Percentiles rank a stretch among this genome's conserved stretches.
Evolutionary conservation across 305 asterid species (phyloP).

Genomic region (Solanum hybrid): DNA sequence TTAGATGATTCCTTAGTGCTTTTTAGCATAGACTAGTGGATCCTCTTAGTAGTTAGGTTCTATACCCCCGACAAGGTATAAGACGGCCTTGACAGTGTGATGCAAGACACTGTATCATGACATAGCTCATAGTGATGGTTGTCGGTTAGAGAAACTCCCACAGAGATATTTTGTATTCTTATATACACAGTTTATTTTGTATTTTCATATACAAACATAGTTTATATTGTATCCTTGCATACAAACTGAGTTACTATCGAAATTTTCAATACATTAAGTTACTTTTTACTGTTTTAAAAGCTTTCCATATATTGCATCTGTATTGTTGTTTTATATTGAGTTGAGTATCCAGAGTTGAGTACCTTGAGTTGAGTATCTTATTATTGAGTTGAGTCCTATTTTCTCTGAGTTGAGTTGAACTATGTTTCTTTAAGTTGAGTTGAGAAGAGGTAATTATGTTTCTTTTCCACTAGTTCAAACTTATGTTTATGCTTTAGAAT

Average conservation of each 20-base stretch:
- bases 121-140: not conserved
- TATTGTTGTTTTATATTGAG: not conserved
- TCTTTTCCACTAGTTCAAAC: not conserved
- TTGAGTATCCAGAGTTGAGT: too few relatives aligned
- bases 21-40: not conserved
- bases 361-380: not conserved
- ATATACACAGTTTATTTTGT: not conserved
- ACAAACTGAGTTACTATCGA: not conserved
- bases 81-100: not conserved
- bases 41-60: not conserved
- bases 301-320: not conserved
- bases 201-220: not conserved
- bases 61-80: not conserved
- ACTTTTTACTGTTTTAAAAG: not conserved
- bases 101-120: not conserved
- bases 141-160: not conserved
- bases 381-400: too few relatives aligned
- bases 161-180: too few relatives aligned
- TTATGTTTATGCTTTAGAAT: not conserved
- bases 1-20: not conserved
- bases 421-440: not conserved
- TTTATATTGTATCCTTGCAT: not conserved
- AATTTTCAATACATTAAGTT: not conserved
- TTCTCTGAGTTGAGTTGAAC: not conserved
- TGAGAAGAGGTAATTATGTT: not conserved